Base-by-base conservation (phyloP, 1,139 yeast species). In the Geotrichum carabidarum region DNA sequence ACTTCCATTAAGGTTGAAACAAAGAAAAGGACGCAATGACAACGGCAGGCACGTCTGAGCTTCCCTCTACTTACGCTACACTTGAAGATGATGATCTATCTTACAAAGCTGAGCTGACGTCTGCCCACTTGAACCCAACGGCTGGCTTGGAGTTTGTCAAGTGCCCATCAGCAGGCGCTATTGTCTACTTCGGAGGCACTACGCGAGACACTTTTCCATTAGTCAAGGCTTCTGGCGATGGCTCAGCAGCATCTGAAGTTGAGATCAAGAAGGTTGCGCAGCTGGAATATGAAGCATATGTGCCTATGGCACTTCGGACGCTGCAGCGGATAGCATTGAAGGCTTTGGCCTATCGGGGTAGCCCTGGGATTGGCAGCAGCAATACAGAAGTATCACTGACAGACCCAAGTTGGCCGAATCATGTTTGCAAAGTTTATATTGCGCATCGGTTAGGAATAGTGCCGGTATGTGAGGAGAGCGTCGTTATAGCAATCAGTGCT, bases 161-260 rank as follows among this genome's bases (percentile, higher is more conserved):
- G 41, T 54, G 62, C 42, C 68, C 68, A 3, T 58, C 63, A 12
- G 77, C 79, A 0, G 81, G 81, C 1, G 81, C 80, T 0, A 69
- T 75, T 2, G 73, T 78, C 8, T 67, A 70, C 48, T 78, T 78
- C 65, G 77, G 75, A 5, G 81, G 81, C 1, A 75, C 74, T 7
- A 78, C 81, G 8, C 65, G 81, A 53, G 73, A 75, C 62, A 64
- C 64, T 27, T 73, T 76, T 61, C 74, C 48, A 5, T 42, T 45
- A 2, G 34, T 32, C 9, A 42, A 37, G 15, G 37, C 37, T 11
- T 4, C 37, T 34, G 37, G 14, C 12, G 14, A 34, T 34, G 12
- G 4, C 6, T 11, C 12, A 3, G 6, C 37, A 11, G 6, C 12
- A n/a, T 7, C 37, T n/a, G 40, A 36, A 8, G 40, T 22, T 4